A percentile compares a stretch with the other conserved stretches of the same genome.
These are phyloP conservation scores for Talaromyces pinophilus DNA, from an alignment of 2,329 filamentous ascomycete species.

Conservation along the genomic window DNA sequence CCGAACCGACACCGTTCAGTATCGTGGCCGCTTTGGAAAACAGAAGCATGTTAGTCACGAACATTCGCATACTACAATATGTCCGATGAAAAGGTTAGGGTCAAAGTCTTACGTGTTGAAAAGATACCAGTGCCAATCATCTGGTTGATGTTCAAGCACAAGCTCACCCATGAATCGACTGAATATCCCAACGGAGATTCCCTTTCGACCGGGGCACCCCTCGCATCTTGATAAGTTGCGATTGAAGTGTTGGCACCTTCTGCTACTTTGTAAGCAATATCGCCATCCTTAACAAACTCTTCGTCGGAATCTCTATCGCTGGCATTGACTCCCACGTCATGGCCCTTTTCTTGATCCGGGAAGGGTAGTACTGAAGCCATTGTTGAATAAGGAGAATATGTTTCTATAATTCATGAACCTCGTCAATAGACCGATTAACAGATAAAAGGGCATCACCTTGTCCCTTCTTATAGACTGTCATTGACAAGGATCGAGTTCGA, in stretches of 20 bases:
- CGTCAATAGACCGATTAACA: not conserved
- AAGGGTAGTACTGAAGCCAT: slow-evolving; percentile 13
- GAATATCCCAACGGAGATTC: slow-evolving; percentile 61
- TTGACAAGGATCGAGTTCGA: not conserved
- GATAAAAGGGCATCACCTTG: not conserved
- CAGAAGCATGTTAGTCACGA: not conserved
- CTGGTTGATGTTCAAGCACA: slow-evolving; percentile 63
- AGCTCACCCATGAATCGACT: slow-evolving; percentile 57
- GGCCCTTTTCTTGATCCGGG: slow-evolving; percentile 21
- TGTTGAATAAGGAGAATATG: not conserved
- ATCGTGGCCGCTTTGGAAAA: slow-evolving; percentile 56
- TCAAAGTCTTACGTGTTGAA: slow-evolving; percentile 59
- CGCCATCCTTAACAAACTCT: slow-evolving; percentile 20
- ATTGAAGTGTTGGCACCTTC: slow-evolving; percentile 20
- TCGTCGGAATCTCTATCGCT: slow-evolving; percentile 11
- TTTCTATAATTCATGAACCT: not conserved
- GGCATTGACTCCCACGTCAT: not conserved
- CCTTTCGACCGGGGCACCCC: slow-evolving; percentile 62
- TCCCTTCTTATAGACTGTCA: slow-evolving; percentile 7
- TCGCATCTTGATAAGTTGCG: slow-evolving; percentile 54
- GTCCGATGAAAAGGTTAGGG: not conserved
- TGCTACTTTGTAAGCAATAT: slow-evolving; percentile 18
- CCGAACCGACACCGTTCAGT: slow-evolving; percentile 60
- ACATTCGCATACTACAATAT: not conserved
- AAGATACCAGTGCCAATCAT: slow-evolving; percentile 68